These are phyloP conservation scores for Erodium moschatum DNA, from an alignment of 441 rosid genomes.

Conservation along the genomic window DNA sequence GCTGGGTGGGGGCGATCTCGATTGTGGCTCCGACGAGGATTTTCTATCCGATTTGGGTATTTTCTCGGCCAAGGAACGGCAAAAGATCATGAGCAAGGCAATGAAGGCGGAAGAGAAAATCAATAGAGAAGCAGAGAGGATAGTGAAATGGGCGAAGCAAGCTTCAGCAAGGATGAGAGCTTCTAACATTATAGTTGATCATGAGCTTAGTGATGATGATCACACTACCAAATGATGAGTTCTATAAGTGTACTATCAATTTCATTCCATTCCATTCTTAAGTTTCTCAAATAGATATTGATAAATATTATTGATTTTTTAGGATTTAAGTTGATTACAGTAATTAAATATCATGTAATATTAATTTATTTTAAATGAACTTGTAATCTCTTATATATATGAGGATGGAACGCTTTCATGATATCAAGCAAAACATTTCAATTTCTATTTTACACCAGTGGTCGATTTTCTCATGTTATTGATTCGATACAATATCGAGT, in stretches of 20 bases:
- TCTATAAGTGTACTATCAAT: no score
- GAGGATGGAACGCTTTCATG: no score
- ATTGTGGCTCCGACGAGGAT: conserved; percentile 34
- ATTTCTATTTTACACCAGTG: not conserved
- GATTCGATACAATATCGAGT: not conserved
- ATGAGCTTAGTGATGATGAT: conserved; percentile 23
- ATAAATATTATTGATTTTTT: no score
- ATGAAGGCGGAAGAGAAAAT: conserved; percentile 52
- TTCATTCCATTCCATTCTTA: no score
- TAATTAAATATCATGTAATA: no score
- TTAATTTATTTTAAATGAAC: no score
- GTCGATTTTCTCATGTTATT: not conserved
- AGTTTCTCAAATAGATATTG: no score
- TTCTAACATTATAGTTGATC: conserved; percentile 26
- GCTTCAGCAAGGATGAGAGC: conserved; percentile 39
- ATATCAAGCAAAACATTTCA: no score
- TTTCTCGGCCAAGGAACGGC: conserved; percentile 46
- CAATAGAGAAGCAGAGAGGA: conserved; percentile 54
- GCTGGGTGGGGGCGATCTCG: conserved; percentile 17
- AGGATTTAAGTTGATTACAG: no score
- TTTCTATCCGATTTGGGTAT: conserved; percentile 39
- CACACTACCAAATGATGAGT: conserved; percentile 10
- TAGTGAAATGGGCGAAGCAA: conserved; percentile 59
- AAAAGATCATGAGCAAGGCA: conserved; percentile 47
- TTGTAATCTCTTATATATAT: no score